Evolutionary conservation across 2,329 filamentous ascomycete genomes (phyloP).

Genomic region (Neonectria sp.): DNA sequence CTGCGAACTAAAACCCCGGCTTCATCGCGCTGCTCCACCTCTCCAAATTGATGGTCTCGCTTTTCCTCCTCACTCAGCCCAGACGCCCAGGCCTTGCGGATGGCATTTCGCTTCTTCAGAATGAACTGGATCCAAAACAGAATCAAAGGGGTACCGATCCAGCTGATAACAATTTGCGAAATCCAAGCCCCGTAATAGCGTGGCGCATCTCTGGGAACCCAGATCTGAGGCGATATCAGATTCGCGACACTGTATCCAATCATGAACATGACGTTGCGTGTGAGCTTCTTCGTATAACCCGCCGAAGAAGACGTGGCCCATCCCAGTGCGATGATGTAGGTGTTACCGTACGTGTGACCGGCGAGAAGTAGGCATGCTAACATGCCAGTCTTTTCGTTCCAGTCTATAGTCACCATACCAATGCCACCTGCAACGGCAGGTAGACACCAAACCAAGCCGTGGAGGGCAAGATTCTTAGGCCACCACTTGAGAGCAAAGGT

Average conservation of each 20-base stretch:
- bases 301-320: conserved; percentile 55
- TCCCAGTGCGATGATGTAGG: conserved; percentile 50
- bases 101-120: conserved; percentile 49
- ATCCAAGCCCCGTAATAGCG: conserved; percentile 47
- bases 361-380: conserved; percentile 45
- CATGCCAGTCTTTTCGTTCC: conserved; percentile 42
- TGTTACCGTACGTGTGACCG: conserved; percentile 52
- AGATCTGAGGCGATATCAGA: conserved; percentile 56
- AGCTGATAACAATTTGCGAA: conserved; percentile 49
- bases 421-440: conserved; percentile 46
- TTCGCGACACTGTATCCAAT: conserved; percentile 54
- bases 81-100: conserved; percentile 45
- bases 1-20: conserved; percentile 47
- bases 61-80: conserved; percentile 42
- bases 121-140: conserved; percentile 52
- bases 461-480: conserved; percentile 51
- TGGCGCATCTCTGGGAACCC: conserved; percentile 46
- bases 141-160: conserved; percentile 53
- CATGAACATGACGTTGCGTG: conserved; percentile 58
- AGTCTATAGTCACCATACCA: conserved; percentile 45
- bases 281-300: conserved; percentile 61
- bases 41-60: conserved; percentile 35
- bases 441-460: conserved; percentile 46
- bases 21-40: conserved; percentile 46
- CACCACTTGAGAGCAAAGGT: conserved; percentile 48